These are phyloP conservation scores for Achaetomium macrosporum DNA, from an alignment of 2,329 filamentous ascomycete genomes.

Conservation along the genomic window DNA sequence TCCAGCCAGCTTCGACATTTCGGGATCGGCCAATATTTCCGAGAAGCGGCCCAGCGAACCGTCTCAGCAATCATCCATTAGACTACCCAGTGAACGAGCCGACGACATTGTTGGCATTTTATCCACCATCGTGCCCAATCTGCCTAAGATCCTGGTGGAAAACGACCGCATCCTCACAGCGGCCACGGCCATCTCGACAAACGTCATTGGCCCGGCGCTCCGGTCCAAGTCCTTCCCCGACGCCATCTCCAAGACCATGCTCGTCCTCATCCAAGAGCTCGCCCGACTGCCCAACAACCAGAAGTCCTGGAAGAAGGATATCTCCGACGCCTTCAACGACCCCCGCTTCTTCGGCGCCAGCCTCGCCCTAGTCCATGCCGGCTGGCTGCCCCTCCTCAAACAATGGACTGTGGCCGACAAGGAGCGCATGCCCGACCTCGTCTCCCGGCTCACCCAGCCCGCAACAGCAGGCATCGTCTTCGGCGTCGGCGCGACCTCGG, in stretches of 20 bases:
- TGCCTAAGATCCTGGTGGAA: constrained; percentile 78
- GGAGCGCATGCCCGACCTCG: constrained; percentile 75
- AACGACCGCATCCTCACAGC: constrained; percentile 75
- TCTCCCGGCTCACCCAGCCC: constrained; percentile 73
- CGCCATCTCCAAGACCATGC: constrained; percentile 65
- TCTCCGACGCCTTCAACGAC: constrained; percentile 89
- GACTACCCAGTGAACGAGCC: constrained; percentile 43
- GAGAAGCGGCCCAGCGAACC: constrained; percentile 38
- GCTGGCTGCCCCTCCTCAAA: constrained; percentile 77
- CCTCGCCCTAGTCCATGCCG: constrained; percentile 57
- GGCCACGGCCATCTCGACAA: constrained; percentile 73
- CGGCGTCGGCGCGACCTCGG: constrained; percentile 92
- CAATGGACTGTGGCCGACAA: constrained; percentile 86
- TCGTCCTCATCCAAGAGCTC: constrained; percentile 71
- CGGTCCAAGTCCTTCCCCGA: constrained; percentile 83
- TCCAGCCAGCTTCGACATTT: constrained; percentile 63
- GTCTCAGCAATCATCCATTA: constrained; percentile 23
- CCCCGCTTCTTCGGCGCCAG: constrained; percentile 73
- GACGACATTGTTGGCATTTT: constrained; percentile 78
- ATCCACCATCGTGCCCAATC: constrained; percentile 68
- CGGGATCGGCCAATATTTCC: constrained; percentile 25
- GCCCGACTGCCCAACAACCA: constrained; percentile 72
- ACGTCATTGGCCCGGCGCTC: constrained; percentile 74
- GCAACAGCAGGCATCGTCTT: constrained; percentile 96
- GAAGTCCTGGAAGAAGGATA: constrained; percentile 89